Percentiles rank a stretch among this genome's conserved stretches.
Evolutionary conservation across 225 moss, liverwort and hornwort species (phyloP).

Genomic region (Physcomitrium patens): DNA sequence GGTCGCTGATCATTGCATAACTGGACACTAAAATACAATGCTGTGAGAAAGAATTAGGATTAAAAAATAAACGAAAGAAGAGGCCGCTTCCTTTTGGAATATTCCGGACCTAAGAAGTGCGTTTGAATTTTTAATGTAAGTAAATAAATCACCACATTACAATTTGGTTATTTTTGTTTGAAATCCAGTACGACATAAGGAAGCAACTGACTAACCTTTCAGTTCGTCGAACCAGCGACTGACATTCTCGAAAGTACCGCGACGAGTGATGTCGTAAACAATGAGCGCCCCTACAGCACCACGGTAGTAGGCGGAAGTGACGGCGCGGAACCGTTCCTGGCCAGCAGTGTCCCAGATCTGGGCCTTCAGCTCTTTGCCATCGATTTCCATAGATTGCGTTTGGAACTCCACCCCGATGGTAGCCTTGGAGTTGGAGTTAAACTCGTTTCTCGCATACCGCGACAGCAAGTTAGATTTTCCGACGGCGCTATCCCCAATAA

Average conservation of each 20-base stretch:
- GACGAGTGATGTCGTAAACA: conserved; percentile 68
- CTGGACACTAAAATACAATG: conserved; percentile 9
- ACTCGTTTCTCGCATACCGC: too few species aligned
- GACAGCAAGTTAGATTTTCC: too few species aligned
- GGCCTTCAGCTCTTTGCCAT: conserved; percentile 95
- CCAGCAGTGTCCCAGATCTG: conserved; percentile 98
- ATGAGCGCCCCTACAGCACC: conserved; percentile 71
- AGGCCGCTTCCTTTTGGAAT: too few species aligned
- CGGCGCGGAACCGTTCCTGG: conserved; percentile 69
- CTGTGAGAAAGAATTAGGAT: not conserved
- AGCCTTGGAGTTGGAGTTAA: too few species aligned
- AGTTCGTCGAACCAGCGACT: conserved; percentile 72
- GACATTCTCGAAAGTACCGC: conserved; percentile 70
- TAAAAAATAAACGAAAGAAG: too few species aligned
- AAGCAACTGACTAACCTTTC: conserved; percentile 46
- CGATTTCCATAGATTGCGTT: conserved; percentile 93
- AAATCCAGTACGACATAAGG: not conserved
- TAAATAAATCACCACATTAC: not conserved
- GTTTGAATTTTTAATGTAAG: too few species aligned
- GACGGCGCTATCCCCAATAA: too few species aligned
- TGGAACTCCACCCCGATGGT: too few species aligned
- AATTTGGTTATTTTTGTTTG: not conserved
- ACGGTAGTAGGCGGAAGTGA: conserved; percentile 67
- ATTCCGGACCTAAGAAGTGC: too few species aligned
- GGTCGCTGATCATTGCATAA: too few species aligned